phyloP scores from a whole-genome alignment of 1,284 basidiomycete species.

The Tylopilus sp. region DNA sequence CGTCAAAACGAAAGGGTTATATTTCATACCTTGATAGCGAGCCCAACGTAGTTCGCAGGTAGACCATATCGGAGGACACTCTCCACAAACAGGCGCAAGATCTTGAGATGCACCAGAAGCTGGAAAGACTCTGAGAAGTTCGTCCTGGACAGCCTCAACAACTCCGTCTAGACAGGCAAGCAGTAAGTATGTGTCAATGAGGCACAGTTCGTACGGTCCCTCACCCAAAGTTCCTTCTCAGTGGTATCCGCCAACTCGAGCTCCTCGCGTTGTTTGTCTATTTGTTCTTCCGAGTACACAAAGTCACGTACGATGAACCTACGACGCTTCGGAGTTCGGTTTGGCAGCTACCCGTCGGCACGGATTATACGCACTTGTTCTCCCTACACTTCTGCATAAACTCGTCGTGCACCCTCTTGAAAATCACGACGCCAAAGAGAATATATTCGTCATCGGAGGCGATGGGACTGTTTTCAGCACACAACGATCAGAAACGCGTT shows the following conservation, averaged over 20 bases:
- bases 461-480: slow-evolving; percentile 46
- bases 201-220: slow-evolving; percentile 21
- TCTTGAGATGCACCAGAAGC: slow-evolving; percentile 90
- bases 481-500: slow-evolving; percentile 24
- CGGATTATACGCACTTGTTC: slow-evolving; percentile 64
- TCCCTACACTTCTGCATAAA: slow-evolving; percentile 94
- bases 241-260: slow-evolving; percentile 76
- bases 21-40: slow-evolving; percentile 70
- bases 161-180: slow-evolving; percentile 67
- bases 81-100: slow-evolving; percentile 90
- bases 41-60: slow-evolving; percentile 86
- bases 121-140: slow-evolving; percentile 99
- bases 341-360: slow-evolving; percentile 10
- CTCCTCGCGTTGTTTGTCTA: slow-evolving; percentile 83
- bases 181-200: slow-evolving; percentile 2
- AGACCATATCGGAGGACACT: slow-evolving; percentile 95
- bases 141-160: slow-evolving; percentile 88
- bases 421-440: slow-evolving; percentile 86
- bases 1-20: neutral
- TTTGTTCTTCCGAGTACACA: slow-evolving; percentile 81
- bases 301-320: slow-evolving; percentile 94
- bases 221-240: slow-evolving; percentile 97
- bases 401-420: slow-evolving; percentile 89
- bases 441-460: slow-evolving; percentile 87
- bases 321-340: slow-evolving; percentile 9